Evolutionary conservation across 352 stramenopile species (phyloP), one percentile per base, ranked within the genome.

Genomic region (Globisporangium viniferum): DNA sequence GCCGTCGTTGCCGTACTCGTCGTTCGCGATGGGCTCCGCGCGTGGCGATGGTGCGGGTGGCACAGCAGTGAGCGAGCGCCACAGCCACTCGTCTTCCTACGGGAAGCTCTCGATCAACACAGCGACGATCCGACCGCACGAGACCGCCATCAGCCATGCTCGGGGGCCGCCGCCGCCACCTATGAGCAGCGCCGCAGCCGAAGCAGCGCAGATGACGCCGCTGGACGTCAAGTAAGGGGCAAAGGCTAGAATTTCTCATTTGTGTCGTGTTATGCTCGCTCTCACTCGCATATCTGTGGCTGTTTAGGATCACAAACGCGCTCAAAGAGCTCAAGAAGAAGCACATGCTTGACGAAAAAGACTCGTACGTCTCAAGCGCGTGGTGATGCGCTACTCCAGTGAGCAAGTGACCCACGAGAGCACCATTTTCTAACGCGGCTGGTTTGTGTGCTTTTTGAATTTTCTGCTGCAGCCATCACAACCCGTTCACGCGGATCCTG

Each of bases 401-500:
- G 2, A 49, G 24, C 24, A 24, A 24, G 41, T 49, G 15, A 8
- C 18, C 15, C 41, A 49, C 20, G 15, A 20, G 41, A 48, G 41
- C 7, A 41, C 39, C 27, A n/a, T 22, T 53, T 20, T 33, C 15
- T 41, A 22, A 29, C 35, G 15, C 14, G 31, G 31, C 31, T 14
- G 29, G 2, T 4, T 44, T 60, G 7, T 20, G 18, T 20, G 15
- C 10, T 18, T 31, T 31, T 27, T 61, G n/a, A n/a, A 39, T 22
- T 46, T 14, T 7, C 18, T 48, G 33, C 18, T 48, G 33, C 33
- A 75, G 72, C 8, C 68, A 77, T n/a, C 41, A 49, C 41, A 89
- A 89, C 31, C 83, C 84, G 49, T 92, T 94, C 71, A 93, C 83
- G 9, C 77, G 82, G 31, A 94, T 93, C 69, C 66, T 94, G 64